These are phyloP conservation scores for Vitis labrusca DNA, from an alignment of 164 flowering plant species.

Conservation along the genomic window DNA sequence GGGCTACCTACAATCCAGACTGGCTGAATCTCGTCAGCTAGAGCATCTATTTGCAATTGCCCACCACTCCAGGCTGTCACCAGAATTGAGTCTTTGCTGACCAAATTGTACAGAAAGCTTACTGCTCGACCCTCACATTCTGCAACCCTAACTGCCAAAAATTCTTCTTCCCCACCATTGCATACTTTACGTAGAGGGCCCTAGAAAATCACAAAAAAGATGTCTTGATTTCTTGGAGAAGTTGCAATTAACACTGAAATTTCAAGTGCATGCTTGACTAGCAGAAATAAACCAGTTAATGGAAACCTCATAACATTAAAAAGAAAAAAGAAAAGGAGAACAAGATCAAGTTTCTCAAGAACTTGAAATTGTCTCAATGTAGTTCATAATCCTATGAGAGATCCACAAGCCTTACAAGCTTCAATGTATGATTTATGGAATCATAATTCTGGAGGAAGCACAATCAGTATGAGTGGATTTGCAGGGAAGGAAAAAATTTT, in stretches of 20 bases:
- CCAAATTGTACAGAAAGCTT: slow-evolving; percentile 66
- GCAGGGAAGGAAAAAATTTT: too few species aligned
- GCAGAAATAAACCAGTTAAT: too few species aligned
- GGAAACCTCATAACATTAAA: too few species aligned
- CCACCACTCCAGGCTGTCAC: slow-evolving; percentile 93
- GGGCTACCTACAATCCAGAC: slow-evolving; percentile 68
- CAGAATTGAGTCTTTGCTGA: slow-evolving; percentile 79
- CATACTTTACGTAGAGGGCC: slow-evolving; percentile 75
- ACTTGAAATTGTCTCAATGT: too few species aligned
- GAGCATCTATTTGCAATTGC: slow-evolving; percentile 86
- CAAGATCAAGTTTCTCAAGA: too few species aligned
- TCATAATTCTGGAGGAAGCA: too few species aligned
- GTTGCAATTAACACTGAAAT: slow-evolving; percentile 1
- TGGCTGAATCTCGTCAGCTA: slow-evolving; percentile 93
- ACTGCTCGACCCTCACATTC: slow-evolving; percentile 81
- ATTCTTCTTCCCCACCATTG: slow-evolving; percentile 41
- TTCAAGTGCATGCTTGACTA: too few species aligned
- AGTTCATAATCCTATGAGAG: too few species aligned
- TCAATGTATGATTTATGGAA: too few species aligned
- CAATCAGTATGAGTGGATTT: too few species aligned
- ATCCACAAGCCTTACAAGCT: too few species aligned
- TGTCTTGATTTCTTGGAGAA: neutral
- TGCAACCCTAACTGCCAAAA: slow-evolving; percentile 31
- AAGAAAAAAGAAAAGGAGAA: too few species aligned
- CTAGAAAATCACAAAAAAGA: slow-evolving; percentile 31